Evolutionary conservation across 192 early-diverging fungal species (phyloP), one percentile per base, ranked within the genome.

Genomic region (Backusella macrospora): DNA sequence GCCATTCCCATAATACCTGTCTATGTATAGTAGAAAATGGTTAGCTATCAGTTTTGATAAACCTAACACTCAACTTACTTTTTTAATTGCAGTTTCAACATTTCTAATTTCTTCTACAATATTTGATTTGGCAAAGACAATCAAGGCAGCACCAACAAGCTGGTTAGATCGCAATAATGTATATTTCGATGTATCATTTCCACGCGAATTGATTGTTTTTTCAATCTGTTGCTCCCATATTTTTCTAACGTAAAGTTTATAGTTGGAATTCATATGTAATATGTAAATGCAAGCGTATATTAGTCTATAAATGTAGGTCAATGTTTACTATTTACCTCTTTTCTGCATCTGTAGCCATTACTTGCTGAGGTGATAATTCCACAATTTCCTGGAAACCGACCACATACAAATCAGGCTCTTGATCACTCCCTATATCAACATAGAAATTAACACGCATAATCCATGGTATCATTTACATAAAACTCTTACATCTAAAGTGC

Each of bases 381-480:
- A 99, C 96, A 29, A 99, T 90, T 76, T 99, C 98, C 76, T 99
- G 96, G 64, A 98, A 93, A 13, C 95, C 97, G 75, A 99, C 90
- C 1, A 91, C 91, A 34, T 90, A 86, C 18, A 99, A 74, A 72
- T 99, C 92, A 0, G 97, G 96, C 4, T 84, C 81, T 15, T 77
- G 74, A 12, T 72, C 29, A 44, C 45, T 71, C 45, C 52, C 47
- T 49, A 21, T 39, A 55, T 55, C 8, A 29, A 38, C 5, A 15
- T 12, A 4, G 9, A 15, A 37, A 29, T 55, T 15, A 18, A 14
- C 43, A 15, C n/a, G 5, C 26, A 26, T 14, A 18, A 42, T 34
- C 13, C 42, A 43, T 18, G 3, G 0, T 38, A 68, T 8, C 40
- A 43, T 15, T 34, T 66, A 44, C 13, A 21, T 62, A 39, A 4